Evolutionary conservation across 257 asterid species (phyloP).

Genomic region (Plantago ovata): DNA sequence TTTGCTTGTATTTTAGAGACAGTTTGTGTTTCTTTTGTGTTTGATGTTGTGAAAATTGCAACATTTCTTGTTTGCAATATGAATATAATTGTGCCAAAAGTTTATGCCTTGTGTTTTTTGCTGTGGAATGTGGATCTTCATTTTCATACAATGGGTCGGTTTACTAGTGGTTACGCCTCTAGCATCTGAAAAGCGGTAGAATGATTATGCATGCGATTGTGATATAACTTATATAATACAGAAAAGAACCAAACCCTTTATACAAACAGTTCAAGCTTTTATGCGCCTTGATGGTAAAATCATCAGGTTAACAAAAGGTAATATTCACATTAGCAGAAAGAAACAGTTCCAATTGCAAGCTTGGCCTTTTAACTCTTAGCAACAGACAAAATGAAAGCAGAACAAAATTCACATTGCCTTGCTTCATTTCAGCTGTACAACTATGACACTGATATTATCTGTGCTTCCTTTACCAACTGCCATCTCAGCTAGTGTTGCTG

Average conservation of each 20-base stretch:
- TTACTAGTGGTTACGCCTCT: too few species aligned
- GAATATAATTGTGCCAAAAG: constrained; percentile 32
- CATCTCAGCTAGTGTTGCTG: constrained; percentile 39
- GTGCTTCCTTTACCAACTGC: constrained; percentile 62
- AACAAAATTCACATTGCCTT: neutral
- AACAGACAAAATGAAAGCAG: neutral
- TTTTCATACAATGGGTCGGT: too few species aligned
- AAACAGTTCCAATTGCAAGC: neutral
- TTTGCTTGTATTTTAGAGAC: constrained; percentile 34
- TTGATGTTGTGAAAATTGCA: constrained; percentile 62
- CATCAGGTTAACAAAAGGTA: too few species aligned
- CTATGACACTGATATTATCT: constrained; percentile 52
- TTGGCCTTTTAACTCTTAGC: constrained; percentile 2
- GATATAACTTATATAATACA: too few species aligned
- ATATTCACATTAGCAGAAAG: neutral
- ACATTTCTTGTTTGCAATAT: constrained; percentile 34
- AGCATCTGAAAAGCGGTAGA: too few species aligned
- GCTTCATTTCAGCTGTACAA: constrained; percentile 37
- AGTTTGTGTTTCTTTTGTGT: constrained; percentile 31
- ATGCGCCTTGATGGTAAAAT: too few species aligned
- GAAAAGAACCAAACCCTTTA: neutral
- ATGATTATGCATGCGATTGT: too few species aligned
- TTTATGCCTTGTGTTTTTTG: neutral
- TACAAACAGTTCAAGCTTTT: neutral
- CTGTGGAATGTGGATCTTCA: neutral